These are phyloP conservation scores for Globisporangium polare DNA, from an alignment of 352 stramenopile species.

Conservation along the genomic window DNA sequence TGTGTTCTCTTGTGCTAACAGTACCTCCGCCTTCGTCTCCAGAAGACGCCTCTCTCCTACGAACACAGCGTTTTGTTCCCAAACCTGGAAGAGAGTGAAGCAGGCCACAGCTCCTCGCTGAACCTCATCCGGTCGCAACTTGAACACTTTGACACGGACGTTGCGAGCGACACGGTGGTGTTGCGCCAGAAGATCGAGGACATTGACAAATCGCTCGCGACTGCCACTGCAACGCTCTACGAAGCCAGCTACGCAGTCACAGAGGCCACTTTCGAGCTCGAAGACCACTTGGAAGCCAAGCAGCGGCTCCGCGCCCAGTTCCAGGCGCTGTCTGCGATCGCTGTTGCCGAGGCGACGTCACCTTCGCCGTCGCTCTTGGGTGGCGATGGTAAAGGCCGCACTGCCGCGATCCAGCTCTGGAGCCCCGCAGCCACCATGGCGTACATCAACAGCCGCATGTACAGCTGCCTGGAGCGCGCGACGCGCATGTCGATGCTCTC, in stretches of 20 bases:
- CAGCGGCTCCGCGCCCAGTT: slow-evolving; percentile 43
- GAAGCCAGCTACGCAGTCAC: slow-evolving; percentile 56
- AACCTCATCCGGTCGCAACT: slow-evolving; percentile 62
- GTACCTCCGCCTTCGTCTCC: slow-evolving; percentile 70
- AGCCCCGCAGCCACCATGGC: slow-evolving; percentile 32
- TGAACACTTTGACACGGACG: slow-evolving; percentile 49
- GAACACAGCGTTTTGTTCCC: slow-evolving; percentile 75
- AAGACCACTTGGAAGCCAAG: slow-evolving; percentile 48
- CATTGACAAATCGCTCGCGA: slow-evolving; percentile 53
- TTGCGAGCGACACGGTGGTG: slow-evolving; percentile 67
- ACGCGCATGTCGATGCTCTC: slow-evolving; percentile 20
- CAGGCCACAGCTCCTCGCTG: slow-evolving; percentile 35
- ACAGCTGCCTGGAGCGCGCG: slow-evolving; percentile 56
- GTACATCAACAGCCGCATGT: slow-evolving; percentile 59
- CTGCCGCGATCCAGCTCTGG: slow-evolving; percentile 21
- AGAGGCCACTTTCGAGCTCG: slow-evolving; percentile 56
- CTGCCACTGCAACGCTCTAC: slow-evolving; percentile 47
- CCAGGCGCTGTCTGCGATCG: slow-evolving; percentile 32
- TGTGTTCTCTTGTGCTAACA: slow-evolving; percentile 17
- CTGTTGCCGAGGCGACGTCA: slow-evolving; percentile 46
- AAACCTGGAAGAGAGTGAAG: slow-evolving; percentile 36
- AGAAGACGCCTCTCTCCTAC: slow-evolving; percentile 51
- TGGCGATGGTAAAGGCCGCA: background rate
- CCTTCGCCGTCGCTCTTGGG: slow-evolving; percentile 24
- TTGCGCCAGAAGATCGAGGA: slow-evolving; percentile 75